Evolutionary conservation across 331 rosid species (phyloP), one percentile per base, ranked within the genome.

Genomic region (Malus hybrid): DNA sequence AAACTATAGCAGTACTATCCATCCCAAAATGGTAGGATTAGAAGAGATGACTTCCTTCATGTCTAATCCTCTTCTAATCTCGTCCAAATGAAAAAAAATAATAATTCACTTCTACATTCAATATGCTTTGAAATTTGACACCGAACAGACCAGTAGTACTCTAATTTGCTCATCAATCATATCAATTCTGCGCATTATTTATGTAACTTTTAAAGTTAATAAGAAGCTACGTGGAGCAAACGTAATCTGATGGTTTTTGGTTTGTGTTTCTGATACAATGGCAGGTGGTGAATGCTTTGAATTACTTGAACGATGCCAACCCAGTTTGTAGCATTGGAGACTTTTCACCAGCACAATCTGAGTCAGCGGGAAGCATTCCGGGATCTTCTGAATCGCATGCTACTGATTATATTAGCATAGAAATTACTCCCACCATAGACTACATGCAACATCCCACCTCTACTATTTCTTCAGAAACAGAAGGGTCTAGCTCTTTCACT

Each of bases 251-350:
- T n/a, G 73, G 22, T 56, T 31, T 13, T 13, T 10, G 18, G 36
- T 32, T 54, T 29, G 1, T 28, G 6, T 7, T 77, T 76, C 8
- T 69, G 67, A 14, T 57, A 48, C 19, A 42, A 44, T 50, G 56
- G 63, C 52, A 91, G 97, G 91, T 91, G 68, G 90, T 88, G 1
- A 64, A 72, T 66, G 86, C 81, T 73, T 83, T 91, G 16, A 65
- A n/a, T 33, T 61, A 57, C 63, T 81, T 87, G 48, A 74, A 80
- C 8, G 88, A 81, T 39, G 84, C 85, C 10, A 79, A 70, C 54
- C 60, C 73, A 54, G 5, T 63, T 59, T 79, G 83, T 69, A 59
- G 8, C 15, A 64, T 65, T 19, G 76, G 28, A 60, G 88, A 86
- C 66, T 67, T 85, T 27, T 91, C 87, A 19, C 87, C 90, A n/a